A percentile compares a stretch with the other conserved stretches of the same genome.
phyloP scores from a whole-genome alignment of 257 asterid species.

The Paraleonurus japonicus region DNA sequence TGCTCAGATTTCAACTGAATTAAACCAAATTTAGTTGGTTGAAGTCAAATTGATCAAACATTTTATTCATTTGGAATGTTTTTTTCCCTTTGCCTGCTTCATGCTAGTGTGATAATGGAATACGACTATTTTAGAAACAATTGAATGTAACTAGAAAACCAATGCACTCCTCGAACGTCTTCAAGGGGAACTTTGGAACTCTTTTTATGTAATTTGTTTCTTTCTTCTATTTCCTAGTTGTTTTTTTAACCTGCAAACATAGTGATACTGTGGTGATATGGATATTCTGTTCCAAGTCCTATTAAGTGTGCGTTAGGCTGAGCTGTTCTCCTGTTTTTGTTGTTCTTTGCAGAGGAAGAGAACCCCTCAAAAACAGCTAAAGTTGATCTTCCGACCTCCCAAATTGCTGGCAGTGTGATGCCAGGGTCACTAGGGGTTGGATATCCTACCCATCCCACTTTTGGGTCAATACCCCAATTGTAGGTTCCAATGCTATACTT shows the following conservation, averaged over 20 bases:
- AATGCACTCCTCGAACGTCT: conserved; percentile 4
- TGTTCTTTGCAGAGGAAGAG: conserved; percentile 59
- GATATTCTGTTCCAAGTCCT: not conserved
- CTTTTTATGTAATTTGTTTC: not conserved
- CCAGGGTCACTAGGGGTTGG: conserved; percentile 53
- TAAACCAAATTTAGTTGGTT: not conserved
- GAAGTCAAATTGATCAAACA: not conserved
- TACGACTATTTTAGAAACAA: not conserved
- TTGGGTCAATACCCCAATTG: conserved; percentile 55
- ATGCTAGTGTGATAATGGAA: not conserved
- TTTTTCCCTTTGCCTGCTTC: not conserved
- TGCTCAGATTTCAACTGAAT: not conserved
- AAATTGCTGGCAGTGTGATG: conserved; percentile 46
- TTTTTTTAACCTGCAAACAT: not conserved
- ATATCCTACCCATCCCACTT: conserved; percentile 56
- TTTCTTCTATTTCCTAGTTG: not conserved
- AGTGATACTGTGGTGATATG: not conserved
- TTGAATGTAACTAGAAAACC: not conserved
- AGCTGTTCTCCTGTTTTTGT: not conserved
- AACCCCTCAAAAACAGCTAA: conserved; percentile 66
- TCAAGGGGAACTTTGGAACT: not conserved
- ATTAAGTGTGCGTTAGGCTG: conserved; percentile 8
- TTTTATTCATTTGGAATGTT: not conserved
- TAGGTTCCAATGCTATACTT: conserved; percentile 30
- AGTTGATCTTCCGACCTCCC: conserved; percentile 61